Evolutionary conservation across 495 filamentous ascomycete genomes (phyloP), one percentile per base, ranked within the genome.

Genomic region (Aspergillus bertholletiae): DNA sequence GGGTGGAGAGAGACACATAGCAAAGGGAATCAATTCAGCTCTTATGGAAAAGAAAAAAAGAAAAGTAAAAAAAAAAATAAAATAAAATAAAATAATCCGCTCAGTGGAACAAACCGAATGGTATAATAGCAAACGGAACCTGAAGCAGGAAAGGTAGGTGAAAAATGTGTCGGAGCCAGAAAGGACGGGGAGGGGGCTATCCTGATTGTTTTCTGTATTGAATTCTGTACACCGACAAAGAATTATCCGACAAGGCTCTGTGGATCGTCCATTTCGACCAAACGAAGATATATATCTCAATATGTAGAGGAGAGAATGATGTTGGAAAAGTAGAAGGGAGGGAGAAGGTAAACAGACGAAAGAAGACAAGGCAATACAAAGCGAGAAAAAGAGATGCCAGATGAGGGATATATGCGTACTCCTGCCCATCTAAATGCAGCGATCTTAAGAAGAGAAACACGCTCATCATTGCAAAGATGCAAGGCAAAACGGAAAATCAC

Each of bases 401-500:
- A 63, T 60, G 56, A 63, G 55, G 60, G 57, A 54, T 64, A 67
- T 64, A 65, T 61, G 65, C 62, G 67, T 61, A 66, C 67, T 71
- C 63, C 63, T 51, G 69, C 71, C 69, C 65, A 58, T 75, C 70
- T 73, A 75, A 69, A 74, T 73, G 72, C 70, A 74, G 59, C 60
- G 60, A 67, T 51, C 54, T 61, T 35, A 59, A 56, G 46, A 46
- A 60, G 37, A 34, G 34, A 62, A 64, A 60, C 62, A 70, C 73
- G 73, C 73, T 75, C 63, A 62, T 74, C 66, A 67, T 65, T 65
- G 65, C 57, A 67, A 70, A 68, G 46, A 74, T 70, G 69, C 69
- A 72, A 67, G 55, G 59, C 57, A 62, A 65, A 62, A 32, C 54
- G 57, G 62, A 50, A 61, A 49, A 59, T 57, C 49, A 55, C 22